These are phyloP conservation scores for Raffaelea ambrosiae DNA, from an alignment of 2,329 filamentous ascomycete species.

Conservation along the genomic window DNA sequence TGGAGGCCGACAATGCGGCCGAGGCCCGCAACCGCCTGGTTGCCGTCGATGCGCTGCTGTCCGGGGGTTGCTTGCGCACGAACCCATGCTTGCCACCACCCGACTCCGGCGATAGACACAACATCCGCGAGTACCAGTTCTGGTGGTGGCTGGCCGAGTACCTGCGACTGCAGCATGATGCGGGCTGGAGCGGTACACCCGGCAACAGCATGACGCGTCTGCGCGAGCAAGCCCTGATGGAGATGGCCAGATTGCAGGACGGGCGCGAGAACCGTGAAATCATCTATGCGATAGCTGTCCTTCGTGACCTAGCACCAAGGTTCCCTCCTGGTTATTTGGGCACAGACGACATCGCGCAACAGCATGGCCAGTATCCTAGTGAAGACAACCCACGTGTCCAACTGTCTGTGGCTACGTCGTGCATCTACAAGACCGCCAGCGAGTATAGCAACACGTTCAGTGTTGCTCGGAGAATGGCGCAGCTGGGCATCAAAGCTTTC, in stretches of 20 bases:
- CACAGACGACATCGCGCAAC: constrained; percentile 26
- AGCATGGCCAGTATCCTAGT: constrained; percentile 47
- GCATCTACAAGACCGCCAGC: constrained; percentile 56
- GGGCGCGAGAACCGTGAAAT: constrained; percentile 83
- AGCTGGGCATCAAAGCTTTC: constrained; percentile 55
- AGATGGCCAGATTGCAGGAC: constrained; percentile 63
- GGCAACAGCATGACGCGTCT: constrained; percentile 29
- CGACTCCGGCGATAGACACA: constrained; percentile 41
- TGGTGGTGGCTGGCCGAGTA: constrained; percentile 74
- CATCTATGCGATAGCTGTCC: constrained; percentile 78
- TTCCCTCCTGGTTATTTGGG: constrained; percentile 48
- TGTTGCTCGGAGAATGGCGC: constrained; percentile 60
- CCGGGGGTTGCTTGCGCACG: constrained; percentile 53
- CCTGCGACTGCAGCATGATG: constrained; percentile 48
- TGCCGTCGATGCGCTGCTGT: constrained; percentile 69
- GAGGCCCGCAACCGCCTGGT: constrained; percentile 63
- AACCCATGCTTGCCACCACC: constrained; percentile 48
- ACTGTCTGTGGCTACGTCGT: constrained; percentile 60
- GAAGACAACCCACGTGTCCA: constrained; percentile 60
- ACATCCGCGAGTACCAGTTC: constrained; percentile 63
- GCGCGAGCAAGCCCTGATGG: constrained; percentile 56
- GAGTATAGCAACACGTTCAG: constrained; percentile 64
- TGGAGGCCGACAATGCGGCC: constrained; percentile 48
- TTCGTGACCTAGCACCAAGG: constrained; percentile 63
- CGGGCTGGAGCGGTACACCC: constrained; percentile 43